These are phyloP conservation scores for Termitomyces sp. DNA, from an alignment of 768 basidiomycete species.

Conservation along the genomic window DNA sequence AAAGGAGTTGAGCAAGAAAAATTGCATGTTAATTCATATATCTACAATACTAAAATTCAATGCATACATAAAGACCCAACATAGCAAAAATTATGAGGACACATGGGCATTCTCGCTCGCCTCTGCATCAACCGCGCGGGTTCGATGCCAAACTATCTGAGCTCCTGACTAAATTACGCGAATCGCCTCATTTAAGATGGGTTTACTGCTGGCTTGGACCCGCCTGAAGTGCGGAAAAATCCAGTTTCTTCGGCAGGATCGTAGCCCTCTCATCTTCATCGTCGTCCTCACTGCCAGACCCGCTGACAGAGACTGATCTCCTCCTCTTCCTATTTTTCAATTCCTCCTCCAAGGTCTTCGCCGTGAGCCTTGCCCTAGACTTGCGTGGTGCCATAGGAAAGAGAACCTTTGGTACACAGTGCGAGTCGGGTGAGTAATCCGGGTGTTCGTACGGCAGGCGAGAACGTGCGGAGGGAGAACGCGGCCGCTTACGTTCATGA, in stretches of 20 bases:
- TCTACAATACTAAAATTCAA: not conserved
- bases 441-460: slow-evolving; percentile 56
- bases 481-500: slow-evolving; percentile 31
- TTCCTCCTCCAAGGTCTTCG: slow-evolving; percentile 7
- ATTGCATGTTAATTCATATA: not conserved
- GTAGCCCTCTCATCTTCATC: slow-evolving; percentile 4
- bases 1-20: not conserved
- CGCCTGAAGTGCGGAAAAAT: slow-evolving; percentile 16
- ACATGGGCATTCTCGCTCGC: not conserved
- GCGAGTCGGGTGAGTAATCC: slow-evolving; percentile 53
- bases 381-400: slow-evolving; percentile 34
- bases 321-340: slow-evolving; percentile 1
- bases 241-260: slow-evolving; percentile 20
- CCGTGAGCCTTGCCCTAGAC: not conserved
- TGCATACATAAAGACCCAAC: not conserved
- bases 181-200: not conserved
- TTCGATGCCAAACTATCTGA: not conserved
- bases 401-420: slow-evolving; percentile 51
- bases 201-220: slow-evolving; percentile 2
- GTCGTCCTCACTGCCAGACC: slow-evolving; percentile 18
- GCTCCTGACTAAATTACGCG: not conserved
- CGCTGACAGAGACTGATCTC: slow-evolving; percentile 13
- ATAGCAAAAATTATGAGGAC: not conserved
- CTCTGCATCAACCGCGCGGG: not conserved
- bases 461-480: slow-evolving; percentile 40